These are phyloP conservation scores for Setaria viridis DNA, from an alignment of 202 grass and related monocot genomes.

Conservation along the genomic window DNA sequence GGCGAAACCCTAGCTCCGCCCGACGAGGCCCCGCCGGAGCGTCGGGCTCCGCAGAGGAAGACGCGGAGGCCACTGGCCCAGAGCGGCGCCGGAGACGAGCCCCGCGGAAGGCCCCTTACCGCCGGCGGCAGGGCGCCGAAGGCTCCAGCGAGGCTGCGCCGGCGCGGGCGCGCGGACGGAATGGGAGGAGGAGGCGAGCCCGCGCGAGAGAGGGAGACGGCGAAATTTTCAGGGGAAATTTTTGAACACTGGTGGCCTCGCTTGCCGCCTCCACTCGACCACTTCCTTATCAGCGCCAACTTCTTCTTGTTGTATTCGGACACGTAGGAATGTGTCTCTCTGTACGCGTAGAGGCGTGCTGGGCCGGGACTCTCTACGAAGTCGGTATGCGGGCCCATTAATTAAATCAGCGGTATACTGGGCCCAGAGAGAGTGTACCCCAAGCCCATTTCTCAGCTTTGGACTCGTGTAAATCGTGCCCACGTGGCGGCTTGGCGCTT, in stretches of 20 bases:
- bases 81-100: background rate
- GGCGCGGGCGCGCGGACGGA: background rate
- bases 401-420: background rate
- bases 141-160: background rate
- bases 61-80: background rate
- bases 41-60: background rate
- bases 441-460: background rate
- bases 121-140: background rate
- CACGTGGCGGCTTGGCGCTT: background rate
- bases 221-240: background rate
- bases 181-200: background rate
- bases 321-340: background rate
- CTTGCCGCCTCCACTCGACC: conserved; percentile 45
- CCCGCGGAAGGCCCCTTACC: background rate
- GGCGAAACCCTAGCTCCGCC: conserved; percentile 54
- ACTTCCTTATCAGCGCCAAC: background rate
- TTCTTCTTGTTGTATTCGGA: background rate
- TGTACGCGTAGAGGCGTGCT: background rate
- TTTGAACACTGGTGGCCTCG: conserved; percentile 49
- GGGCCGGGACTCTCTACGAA: background rate
- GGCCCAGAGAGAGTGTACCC: background rate
- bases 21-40: background rate
- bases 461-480: background rate
- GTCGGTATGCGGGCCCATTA: background rate
- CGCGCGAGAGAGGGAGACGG: background rate